These are phyloP conservation scores for Aspergillus bertholletiae DNA, from an alignment of 495 filamentous ascomycete genomes.

Conservation along the genomic window DNA sequence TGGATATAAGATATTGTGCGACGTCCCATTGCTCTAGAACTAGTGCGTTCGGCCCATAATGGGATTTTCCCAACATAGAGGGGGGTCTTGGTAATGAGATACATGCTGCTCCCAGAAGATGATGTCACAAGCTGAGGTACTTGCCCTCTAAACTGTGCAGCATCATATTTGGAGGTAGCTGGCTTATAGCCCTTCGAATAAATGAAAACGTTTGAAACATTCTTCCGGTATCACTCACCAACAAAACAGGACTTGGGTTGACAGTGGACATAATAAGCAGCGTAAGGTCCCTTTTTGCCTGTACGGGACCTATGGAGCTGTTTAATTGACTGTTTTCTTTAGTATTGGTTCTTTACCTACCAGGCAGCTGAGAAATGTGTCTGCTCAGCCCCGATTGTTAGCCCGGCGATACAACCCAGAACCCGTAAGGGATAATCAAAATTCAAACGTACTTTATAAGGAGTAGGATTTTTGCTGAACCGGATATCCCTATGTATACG, in stretches of 20 bases:
- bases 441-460: slow-evolving; percentile 67
- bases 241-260: slow-evolving; percentile 58
- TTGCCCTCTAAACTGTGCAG: neutral
- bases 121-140: too few relatives aligned
- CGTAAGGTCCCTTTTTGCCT: slow-evolving; percentile 81
- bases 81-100: neutral
- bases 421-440: neutral
- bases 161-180: neutral
- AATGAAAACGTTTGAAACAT: neutral
- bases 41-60: too few relatives aligned
- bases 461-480: slow-evolving; percentile 74
- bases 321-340: slow-evolving; percentile 22
- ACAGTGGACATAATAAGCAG: slow-evolving; percentile 74
- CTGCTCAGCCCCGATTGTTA: slow-evolving; percentile 35
- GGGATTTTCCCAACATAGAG: too few relatives aligned
- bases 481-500: slow-evolving; percentile 81
- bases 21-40: neutral
- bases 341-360: slow-evolving; percentile 33
- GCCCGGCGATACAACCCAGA: slow-evolving; percentile 10
- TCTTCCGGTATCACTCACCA: slow-evolving; percentile 42
- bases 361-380: slow-evolving; percentile 80
- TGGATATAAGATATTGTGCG: neutral
- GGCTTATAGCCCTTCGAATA: neutral
- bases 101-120: neutral
- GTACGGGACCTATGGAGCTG: slow-evolving; percentile 60